Evolutionary conservation across 2,329 filamentous ascomycete genomes (phyloP).

Genomic region (Aureobasidium uvarum): DNA sequence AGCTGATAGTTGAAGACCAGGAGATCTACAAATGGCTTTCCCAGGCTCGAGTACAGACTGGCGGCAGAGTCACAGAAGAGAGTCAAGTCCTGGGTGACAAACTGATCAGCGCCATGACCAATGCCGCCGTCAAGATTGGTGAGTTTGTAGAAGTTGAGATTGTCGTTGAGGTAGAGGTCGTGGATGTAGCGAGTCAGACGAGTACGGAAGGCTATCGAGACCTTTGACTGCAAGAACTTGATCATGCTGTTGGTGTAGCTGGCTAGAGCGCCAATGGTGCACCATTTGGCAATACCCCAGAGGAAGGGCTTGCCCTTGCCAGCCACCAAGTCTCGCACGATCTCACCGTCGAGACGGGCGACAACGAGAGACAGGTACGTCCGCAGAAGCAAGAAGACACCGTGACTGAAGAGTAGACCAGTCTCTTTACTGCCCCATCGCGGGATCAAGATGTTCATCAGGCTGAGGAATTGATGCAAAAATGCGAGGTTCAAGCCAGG

Average conservation of each 20-base stretch:
- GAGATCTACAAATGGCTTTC: conserved; percentile 97
- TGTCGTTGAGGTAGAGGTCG: conserved; percentile 91
- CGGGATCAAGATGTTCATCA: conserved; percentile 97
- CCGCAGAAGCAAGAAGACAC: conserved; percentile 81
- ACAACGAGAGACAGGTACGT: conserved; percentile 95
- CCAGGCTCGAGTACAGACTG: conserved; percentile 89
- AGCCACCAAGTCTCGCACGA: conserved; percentile 93
- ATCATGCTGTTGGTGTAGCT: conserved; percentile 99
- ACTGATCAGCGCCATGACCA: conserved; percentile 89
- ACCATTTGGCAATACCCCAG: conserved; percentile 91
- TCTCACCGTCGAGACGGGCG: conserved; percentile 88
- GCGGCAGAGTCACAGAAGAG: conserved; percentile 92
- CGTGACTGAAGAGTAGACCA: conserved; percentile 82
- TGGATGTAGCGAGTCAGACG: conserved; percentile 94
- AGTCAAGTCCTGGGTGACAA: conserved; percentile 95
- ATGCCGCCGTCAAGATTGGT: conserved; percentile 90
- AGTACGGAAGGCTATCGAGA: conserved; percentile 96
- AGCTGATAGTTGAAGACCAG: conserved; percentile 98
- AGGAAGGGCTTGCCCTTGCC: conserved; percentile 87
- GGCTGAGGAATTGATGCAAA: conserved; percentile 90
- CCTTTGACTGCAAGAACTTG: conserved; percentile 96
- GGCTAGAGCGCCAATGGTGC: conserved; percentile 85
- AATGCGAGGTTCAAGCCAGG: conserved; percentile 94
- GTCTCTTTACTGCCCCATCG: conserved; percentile 95
- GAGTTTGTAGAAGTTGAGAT: conserved; percentile 94